These are phyloP conservation scores for Chondrus crispus DNA, from an alignment of 23 red algal genomes.

Conservation along the genomic window DNA sequence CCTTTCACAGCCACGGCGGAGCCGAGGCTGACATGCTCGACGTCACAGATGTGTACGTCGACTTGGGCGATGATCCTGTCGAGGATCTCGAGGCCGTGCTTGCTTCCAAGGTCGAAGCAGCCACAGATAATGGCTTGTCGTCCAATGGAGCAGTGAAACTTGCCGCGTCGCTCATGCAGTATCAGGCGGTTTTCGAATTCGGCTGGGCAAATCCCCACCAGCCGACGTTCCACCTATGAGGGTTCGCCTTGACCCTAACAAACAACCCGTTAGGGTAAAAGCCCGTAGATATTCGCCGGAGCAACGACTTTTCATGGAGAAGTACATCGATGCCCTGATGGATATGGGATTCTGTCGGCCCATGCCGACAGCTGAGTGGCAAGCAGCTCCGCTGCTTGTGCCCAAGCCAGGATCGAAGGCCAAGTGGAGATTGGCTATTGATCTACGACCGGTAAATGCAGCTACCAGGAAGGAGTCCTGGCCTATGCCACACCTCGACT, in stretches of 20 bases:
- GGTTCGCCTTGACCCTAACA: background rate
- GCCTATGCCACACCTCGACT: conserved; percentile 33
- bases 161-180: background rate
- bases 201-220: conserved; percentile 28
- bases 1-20: background rate
- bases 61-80: background rate
- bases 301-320: background rate
- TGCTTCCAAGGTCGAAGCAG: background rate
- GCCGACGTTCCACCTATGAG: conserved; percentile 6
- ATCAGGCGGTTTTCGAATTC: background rate
- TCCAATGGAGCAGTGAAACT: background rate
- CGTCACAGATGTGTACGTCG: background rate
- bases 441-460: conserved; percentile 31
- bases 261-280: conserved; percentile 10
- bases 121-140: background rate
- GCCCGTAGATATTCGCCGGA: background rate
- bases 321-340: background rate
- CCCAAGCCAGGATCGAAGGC: background rate
- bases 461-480: background rate
- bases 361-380: background rate
- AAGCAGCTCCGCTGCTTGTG: background rate
- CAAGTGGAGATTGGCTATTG: conserved; percentile 31
- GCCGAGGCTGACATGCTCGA: background rate
- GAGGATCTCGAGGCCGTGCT: background rate
- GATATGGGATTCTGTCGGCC: background rate